Conservation (phyloP, 345 rosid genomes). For the Gossypium anomalum region DNA sequence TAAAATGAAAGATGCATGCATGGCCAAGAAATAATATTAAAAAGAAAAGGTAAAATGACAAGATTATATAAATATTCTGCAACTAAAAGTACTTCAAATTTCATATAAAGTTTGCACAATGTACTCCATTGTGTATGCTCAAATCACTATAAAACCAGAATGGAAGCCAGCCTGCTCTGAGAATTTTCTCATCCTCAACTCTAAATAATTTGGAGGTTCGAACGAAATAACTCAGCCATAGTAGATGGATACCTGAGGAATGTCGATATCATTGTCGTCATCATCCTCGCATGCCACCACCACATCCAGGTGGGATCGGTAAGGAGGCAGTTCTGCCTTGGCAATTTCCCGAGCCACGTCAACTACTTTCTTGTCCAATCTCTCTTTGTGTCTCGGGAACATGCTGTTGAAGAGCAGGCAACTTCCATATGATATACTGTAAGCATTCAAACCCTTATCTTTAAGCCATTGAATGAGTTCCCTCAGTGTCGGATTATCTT, state of each 20-base stretch:
- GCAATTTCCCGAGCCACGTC: slow-evolving; percentile 87
- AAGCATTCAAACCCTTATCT: too few relatives aligned
- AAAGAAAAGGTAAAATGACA: not conserved
- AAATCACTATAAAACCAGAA: not conserved
- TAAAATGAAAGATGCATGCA: not conserved
- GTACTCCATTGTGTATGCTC: not conserved
- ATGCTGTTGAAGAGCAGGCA: slow-evolving; percentile 76
- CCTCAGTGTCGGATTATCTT: slow-evolving; percentile 59
- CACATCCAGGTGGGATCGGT: slow-evolving; percentile 70
- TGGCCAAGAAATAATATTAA: not conserved
- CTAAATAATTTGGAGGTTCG: not conserved
- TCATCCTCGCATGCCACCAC: slow-evolving; percentile 93
- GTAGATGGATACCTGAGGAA: slow-evolving; percentile 80
- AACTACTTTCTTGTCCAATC: slow-evolving; percentile 70
- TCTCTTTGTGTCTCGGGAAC: slow-evolving; percentile 73
- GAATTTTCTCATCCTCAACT: not conserved
- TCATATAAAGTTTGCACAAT: not conserved
- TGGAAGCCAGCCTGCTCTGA: not conserved
- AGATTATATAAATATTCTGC: not conserved
- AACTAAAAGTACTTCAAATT: not conserved
- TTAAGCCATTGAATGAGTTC: slow-evolving; percentile 73
- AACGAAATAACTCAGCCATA: slow-evolving; percentile 30
- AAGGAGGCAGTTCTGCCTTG: slow-evolving; percentile 61
- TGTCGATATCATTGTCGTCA: slow-evolving; percentile 73
- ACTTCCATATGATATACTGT: slow-evolving; percentile 47